These are phyloP conservation scores for Diaporthe ampelina DNA, from an alignment of 2,329 filamentous ascomycete genomes.

Conservation along the genomic window DNA sequence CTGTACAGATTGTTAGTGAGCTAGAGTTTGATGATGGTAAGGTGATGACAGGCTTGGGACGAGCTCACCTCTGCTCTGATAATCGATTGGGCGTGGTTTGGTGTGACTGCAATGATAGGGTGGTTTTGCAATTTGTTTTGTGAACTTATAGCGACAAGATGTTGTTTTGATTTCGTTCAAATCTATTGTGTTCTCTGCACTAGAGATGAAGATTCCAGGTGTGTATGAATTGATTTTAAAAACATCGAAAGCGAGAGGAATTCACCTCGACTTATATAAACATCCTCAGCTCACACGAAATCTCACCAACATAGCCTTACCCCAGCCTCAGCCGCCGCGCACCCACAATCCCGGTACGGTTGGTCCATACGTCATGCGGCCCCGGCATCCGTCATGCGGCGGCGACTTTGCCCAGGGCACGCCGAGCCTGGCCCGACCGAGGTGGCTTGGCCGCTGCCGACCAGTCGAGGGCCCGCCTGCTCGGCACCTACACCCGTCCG, in stretches of 20 bases:
- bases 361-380: not conserved
- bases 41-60: not conserved
- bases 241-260: fast-evolving
- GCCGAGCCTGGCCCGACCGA: constrained; percentile 7
- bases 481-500: not conserved
- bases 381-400: constrained; percentile 23
- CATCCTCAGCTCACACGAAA: not conserved
- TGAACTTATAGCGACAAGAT: not conserved
- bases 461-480: not conserved
- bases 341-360: not conserved
- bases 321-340: constrained; percentile 7
- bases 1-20: not conserved
- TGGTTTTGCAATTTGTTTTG: not conserved
- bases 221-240: not conserved
- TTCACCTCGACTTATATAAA: not conserved
- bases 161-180: not conserved
- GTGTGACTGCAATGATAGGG: not conserved
- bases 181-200: not conserved
- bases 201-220: not conserved
- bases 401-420: not conserved
- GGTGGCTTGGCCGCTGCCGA: constrained; percentile 13
- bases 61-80: not conserved
- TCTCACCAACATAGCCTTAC: not conserved
- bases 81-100: not conserved
- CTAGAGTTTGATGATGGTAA: fast-evolving